Base-by-base conservation (phyloP, 768 basidiomycete species). In the Roridomyces roridus region DNA sequence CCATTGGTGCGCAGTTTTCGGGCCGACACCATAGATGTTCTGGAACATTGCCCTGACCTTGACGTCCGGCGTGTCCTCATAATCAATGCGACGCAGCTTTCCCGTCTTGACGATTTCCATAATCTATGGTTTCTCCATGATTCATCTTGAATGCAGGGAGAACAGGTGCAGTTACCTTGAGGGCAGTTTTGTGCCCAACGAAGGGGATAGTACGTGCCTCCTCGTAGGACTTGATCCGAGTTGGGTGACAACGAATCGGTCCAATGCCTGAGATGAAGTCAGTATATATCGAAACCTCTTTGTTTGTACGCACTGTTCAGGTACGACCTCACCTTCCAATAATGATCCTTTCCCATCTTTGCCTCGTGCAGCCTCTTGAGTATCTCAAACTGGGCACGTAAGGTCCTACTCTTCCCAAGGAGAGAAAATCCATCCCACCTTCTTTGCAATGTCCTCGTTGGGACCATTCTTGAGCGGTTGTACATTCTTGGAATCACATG, bases 11-110 rank as follows among this genome's bases (percentile, higher is more conserved):
- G 94, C 92, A 39, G 79, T 88, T 10, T 75, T 71, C 51, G 78
- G 81, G 12, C 94, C 94, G 55, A 95, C 92, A 28, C 91, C 93
- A 65, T 96, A 96, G 39, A 97, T 88, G 8, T 91, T 89, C 50
- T 83, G 82, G 66, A 96, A 95, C 10, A 85, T 42, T 20, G 77
- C 73, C 3, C 80, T 78, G 0, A 80, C 80, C 35, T 74, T 68
- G 1, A 90, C 78, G 46, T 90, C 89, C 31, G 83, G 85, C 1
- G 87, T 88, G 21, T 74, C 77, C 68, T 91, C 90, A 53, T 85
- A 86, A 29, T 72, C 73, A 51, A 94, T 86, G 17, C 92, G 83
- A 20, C 78, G 77, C 26, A 93, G 76, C n/a, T 80, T 74, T 0
- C 92, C 92, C 0, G 92, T 93, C 54, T 85, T 68, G 23, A 93